Base-by-base conservation (phyloP, 352 stramenopile genomes). In the Globisporangium barbulae region DNA sequence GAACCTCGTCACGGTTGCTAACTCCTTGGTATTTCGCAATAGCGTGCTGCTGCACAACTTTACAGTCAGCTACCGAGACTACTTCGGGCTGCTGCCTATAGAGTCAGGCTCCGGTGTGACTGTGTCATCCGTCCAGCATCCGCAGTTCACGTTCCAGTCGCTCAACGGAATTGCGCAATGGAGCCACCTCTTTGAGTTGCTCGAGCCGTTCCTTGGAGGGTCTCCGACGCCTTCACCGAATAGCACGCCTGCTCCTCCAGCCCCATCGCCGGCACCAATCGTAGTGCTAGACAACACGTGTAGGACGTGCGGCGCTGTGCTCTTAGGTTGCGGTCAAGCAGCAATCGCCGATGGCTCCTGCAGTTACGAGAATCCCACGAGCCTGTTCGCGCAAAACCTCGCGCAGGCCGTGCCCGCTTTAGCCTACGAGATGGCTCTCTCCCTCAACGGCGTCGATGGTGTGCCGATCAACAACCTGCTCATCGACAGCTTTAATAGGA, bases 121-220 rank as follows among this genome's bases (percentile, higher is more conserved):
- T 3, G 41, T 22, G 9, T 15, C 30, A 22, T 42, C 6, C 2
- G 52, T 7, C 12, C 19, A 42, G 17, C 5, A 55, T 9, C 47
- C 53, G 13, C 42, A 50, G 22, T 52, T 68, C 12, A 44, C 31
- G 8, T 52, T 71, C 28, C 65, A 68, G 30, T 68, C 65, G 0
- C 61, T 71, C 4, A 52, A 42, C 8, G 56, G 31, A 22, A 45
- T n/a, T 5, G 17, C 54, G 5, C 58, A 31, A 12, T 71, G 54
- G 54, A 47, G 35, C 17, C 6, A 15, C 10, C 17, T 71, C 15
- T 12, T 61, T 6, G 42, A 25, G 9, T 4, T 41, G 8, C 3
- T 71, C 2, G 22, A 22, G 0, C 7, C 22, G 9, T 31, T 48
- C 5, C 12, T 53, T 17, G 30, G 19, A 15, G 47, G 0, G 9